Conservation (phyloP, 1,284 basidiomycete genomes). For the Fomitopsis palustris region DNA sequence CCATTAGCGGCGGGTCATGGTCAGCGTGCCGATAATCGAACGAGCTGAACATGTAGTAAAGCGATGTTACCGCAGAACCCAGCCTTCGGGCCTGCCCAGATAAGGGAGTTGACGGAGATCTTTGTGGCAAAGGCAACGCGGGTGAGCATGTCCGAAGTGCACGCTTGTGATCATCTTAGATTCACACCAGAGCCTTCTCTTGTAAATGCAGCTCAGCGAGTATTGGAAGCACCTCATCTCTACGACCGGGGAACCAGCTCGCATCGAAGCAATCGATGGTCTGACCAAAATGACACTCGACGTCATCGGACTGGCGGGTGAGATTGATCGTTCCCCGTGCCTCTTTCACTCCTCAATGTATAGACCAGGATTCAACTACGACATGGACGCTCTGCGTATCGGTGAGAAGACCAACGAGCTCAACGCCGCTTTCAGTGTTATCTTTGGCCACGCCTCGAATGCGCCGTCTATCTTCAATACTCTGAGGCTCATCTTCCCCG, state of each 20-base stretch:
- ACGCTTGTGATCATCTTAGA: neutral
- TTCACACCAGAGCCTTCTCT: neutral
- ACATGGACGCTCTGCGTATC: slow-evolving; percentile 47
- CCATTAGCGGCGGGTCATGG: slow-evolving; percentile 31
- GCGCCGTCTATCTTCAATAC: slow-evolving; percentile 26
- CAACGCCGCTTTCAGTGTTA: slow-evolving; percentile 41
- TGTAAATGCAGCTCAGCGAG: slow-evolving; percentile 24
- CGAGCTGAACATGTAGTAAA: neutral
- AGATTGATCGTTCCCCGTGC: neutral
- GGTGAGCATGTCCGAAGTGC: slow-evolving; percentile 27
- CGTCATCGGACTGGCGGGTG: slow-evolving; percentile 47
- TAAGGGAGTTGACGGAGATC: slow-evolving; percentile 51
- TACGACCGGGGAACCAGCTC: slow-evolving; percentile 7
- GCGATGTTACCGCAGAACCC: slow-evolving; percentile 40
- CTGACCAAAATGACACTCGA: slow-evolving; percentile 45
- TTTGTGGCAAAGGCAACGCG: slow-evolving; percentile 51
- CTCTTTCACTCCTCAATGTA: neutral
- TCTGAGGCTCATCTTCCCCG: slow-evolving; percentile 36
- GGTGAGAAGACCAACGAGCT: slow-evolving; percentile 40
- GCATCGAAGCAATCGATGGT: slow-evolving; percentile 39
- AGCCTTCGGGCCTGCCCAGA: slow-evolving; percentile 52
- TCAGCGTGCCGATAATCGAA: slow-evolving; percentile 9
- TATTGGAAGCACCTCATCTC: slow-evolving; percentile 17
- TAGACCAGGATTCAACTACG: slow-evolving; percentile 40
- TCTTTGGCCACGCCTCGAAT: slow-evolving; percentile 32